A percentile compares a stretch with the other conserved stretches of the same genome.
These are phyloP conservation scores for Chamaecyparis obtusa DNA, from an alignment of 75 land plant species.

Conservation along the genomic window DNA sequence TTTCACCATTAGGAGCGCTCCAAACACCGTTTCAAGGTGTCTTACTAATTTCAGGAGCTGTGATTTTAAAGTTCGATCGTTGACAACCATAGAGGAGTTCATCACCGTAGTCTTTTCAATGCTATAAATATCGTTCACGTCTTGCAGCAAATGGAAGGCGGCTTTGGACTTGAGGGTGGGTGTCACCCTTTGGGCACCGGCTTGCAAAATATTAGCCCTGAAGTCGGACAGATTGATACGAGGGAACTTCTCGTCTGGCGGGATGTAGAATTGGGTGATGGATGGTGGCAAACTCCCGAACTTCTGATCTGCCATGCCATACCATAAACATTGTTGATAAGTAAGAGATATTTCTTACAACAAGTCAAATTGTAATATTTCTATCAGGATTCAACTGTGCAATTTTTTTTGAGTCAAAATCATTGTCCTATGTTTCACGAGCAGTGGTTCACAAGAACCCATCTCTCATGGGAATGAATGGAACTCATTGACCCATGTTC, in stretches of 20 bases:
- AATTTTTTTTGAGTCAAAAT: no score
- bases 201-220: slow-evolving; percentile 20
- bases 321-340: no score
- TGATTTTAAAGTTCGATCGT: not conserved
- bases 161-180: slow-evolving; percentile 24
- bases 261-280: slow-evolving; percentile 14
- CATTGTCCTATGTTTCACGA: no score
- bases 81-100: not conserved
- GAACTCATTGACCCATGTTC: no score
- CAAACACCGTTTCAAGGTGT: no score
- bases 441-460: no score
- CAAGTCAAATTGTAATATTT: no score
- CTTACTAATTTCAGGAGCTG: no score
- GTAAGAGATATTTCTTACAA: no score
- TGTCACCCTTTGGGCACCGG: slow-evolving; percentile 19
- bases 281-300: not conserved
- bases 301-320: not conserved
- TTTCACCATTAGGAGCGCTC: not conserved
- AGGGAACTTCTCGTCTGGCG: slow-evolving; percentile 51
- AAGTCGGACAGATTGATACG: slow-evolving; percentile 36
- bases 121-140: slow-evolving; percentile 20
- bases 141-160: slow-evolving; percentile 24
- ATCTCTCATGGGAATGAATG: no score
- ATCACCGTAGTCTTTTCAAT: not conserved
- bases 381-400: no score